These are phyloP conservation scores for Thraustochytrium striatum DNA, from an alignment of 352 stramenopile species.

Conservation along the genomic window DNA sequence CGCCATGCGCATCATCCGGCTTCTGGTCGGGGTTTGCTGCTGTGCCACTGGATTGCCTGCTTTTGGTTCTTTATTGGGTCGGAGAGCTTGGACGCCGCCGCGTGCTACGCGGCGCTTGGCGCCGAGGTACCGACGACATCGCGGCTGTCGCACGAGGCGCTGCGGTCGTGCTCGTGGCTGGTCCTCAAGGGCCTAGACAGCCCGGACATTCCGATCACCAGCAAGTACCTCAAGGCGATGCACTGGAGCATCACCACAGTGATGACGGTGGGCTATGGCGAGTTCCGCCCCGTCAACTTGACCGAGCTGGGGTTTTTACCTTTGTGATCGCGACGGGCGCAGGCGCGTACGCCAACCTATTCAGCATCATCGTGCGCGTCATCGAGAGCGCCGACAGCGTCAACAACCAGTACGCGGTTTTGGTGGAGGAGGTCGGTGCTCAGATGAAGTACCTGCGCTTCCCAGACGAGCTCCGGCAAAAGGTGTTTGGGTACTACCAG, in stretches of 20 bases:
- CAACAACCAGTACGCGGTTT: conserved; percentile 1
- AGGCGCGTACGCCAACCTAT: conserved; percentile 23
- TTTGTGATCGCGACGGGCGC: conserved; percentile 10
- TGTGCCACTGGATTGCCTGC: conserved; percentile 40
- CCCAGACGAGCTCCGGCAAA: not conserved
- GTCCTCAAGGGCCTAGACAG: not conserved
- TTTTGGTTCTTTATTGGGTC: conserved; percentile 1
- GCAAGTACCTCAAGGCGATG: conserved; percentile 10
- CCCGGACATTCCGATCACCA: not conserved
- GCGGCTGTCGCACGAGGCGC: not conserved
- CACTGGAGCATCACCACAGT: conserved; percentile 42
- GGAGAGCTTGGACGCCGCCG: not conserved
- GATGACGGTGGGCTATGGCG: conserved; percentile 40
- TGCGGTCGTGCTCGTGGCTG: conserved; percentile 18
- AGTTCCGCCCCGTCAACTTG: conserved; percentile 7
- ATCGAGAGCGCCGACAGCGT: not conserved
- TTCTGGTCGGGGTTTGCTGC: not conserved
- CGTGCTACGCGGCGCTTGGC: not conserved
- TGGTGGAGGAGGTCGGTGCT: not conserved
- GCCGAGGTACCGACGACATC: not conserved
- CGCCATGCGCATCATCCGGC: not conserved
- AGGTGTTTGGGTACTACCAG: conserved; percentile 22
- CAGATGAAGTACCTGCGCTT: conserved; percentile 37
- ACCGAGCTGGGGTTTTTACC: conserved; percentile 5
- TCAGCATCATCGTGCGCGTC: conserved; percentile 31